Evolutionary conservation across 192 early-diverging fungal genomes (phyloP).

Genomic region (Backusella australiensis): DNA sequence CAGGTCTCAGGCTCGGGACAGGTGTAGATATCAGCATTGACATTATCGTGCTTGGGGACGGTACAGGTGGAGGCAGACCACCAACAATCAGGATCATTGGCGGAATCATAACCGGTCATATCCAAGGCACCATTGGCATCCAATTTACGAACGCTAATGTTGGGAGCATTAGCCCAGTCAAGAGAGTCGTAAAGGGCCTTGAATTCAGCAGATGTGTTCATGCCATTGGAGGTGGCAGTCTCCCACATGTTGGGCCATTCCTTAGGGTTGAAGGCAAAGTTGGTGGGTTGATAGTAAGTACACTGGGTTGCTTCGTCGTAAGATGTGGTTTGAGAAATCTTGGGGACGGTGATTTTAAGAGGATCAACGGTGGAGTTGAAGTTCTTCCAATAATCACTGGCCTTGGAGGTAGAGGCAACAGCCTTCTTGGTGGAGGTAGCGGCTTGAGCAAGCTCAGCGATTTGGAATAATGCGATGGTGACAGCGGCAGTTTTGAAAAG

Average conservation of each 20-base stretch:
- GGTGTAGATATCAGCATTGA: conserved; percentile 30
- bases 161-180: conserved; percentile 39
- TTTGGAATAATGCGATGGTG: conserved; percentile 22
- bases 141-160: conserved; percentile 27
- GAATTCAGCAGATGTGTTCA: conserved; percentile 41
- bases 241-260: conserved; percentile 34
- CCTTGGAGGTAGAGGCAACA: conserved; percentile 7
- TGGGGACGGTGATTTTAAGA: conserved; percentile 31
- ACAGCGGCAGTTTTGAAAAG: conserved; percentile 27
- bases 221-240: conserved; percentile 35
- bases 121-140: conserved; percentile 22
- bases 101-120: conserved; percentile 22
- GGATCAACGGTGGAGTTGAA: conserved; percentile 30
- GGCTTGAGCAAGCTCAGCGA: conserved; percentile 10
- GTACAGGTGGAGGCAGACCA: conserved; percentile 41
- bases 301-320: conserved; percentile 28
- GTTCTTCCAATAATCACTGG: conserved; percentile 14
- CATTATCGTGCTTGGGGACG: conserved; percentile 18
- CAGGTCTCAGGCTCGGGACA: conserved; percentile 44
- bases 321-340: conserved; percentile 29
- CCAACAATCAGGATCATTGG: conserved; percentile 36
- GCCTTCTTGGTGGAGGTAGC: conserved; percentile 11
- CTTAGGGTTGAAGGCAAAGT: conserved; percentile 4
- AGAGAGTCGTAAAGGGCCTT: conserved; percentile 40
- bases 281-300: conserved; percentile 19